Base-by-base conservation (phyloP, 2,329 filamentous ascomycete species). In the Venturia effusa region DNA sequence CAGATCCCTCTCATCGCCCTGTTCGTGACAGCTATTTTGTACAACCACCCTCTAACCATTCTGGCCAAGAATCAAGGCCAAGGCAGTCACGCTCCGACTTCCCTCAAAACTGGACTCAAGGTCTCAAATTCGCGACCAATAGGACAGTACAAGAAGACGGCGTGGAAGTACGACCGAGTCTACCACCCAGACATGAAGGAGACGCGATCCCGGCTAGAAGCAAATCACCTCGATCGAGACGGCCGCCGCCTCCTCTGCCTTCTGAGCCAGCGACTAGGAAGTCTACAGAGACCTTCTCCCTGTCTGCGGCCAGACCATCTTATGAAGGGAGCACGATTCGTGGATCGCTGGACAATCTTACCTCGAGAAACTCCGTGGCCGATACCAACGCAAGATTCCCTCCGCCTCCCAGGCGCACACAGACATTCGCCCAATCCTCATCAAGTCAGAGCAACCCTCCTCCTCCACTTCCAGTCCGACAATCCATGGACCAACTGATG, bases 371-470 rank as follows among this genome's bases (percentile, higher is more conserved):
- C 8, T 61, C 70, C 7, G 70, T 67, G 11, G 64, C 66, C 15
- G 73, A 74, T 34, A 62, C 71, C 7, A 71, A 67, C 59, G 67
- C 68, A 30, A 70, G 64, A 61, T 72, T 72, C 57, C 71, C 71
- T 68, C 70, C 70, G 22, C 73, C 73, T 17, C 74, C 74, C 10
- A 72, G 72, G 62, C 68, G 74, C 57, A 72, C 70, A 4, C 70
- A 74, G 27, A 74, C 73, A 5, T 45, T 45, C 15, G 59, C 13
- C 13, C 39, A 32, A 15, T n/a, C 19, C 22, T 34, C 51, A 34
- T 13, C 30, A 24, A 63, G 40, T 22, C 39, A 55, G 11, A 19
- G 41, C 17, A 19, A 57, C 7, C 30, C 61, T 39, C 30, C 61
- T 39, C 30, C 64, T 24, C 61, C 22, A 45, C 34, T 51, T 55